Conservation (phyloP, 2,329 filamentous ascomycete species). For the Colletotrichum navitas region DNA sequence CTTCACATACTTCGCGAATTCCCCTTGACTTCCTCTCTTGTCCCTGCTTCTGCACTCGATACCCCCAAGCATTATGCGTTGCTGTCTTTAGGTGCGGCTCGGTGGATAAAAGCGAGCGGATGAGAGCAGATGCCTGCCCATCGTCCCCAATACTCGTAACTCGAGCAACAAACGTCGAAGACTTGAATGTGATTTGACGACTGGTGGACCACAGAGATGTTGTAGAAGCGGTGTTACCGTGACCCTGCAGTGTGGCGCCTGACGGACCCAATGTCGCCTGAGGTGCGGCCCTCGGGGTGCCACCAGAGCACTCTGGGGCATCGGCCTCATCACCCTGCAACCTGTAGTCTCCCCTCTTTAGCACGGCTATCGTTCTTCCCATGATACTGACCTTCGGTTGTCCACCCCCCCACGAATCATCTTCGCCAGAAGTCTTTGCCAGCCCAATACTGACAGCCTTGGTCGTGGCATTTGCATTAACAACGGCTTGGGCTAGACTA, state of each 20-base stretch:
- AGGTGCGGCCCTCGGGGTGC: conserved; percentile 16
- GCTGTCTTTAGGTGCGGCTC: conserved; percentile 66
- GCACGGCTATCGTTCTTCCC: conserved; percentile 78
- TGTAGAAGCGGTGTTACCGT: conserved; percentile 38
- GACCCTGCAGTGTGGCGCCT: conserved; percentile 40
- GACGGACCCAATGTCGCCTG: conserved; percentile 28
- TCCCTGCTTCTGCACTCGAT: conserved; percentile 49
- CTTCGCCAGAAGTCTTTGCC: conserved; percentile 72
- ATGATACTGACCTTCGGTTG: conserved; percentile 81
- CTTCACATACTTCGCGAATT: conserved; percentile 65
- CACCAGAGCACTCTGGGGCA: conserved; percentile 39
- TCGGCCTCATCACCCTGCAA: conserved; percentile 59
- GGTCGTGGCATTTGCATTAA: conserved; percentile 82
- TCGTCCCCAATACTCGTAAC: conserved; percentile 57
- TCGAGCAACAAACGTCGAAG: conserved; percentile 70
- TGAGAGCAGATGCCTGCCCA: conserved; percentile 56
- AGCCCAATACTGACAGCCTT: conserved; percentile 83
- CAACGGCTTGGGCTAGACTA: conserved; percentile 85
- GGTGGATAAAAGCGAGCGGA: conserved; percentile 62
- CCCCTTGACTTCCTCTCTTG: not conserved
- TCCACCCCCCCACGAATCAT: conserved; percentile 79
- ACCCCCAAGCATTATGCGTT: conserved; percentile 71
- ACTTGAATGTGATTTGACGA: conserved; percentile 62
- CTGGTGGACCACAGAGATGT: conserved; percentile 63
- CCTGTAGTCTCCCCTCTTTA: conserved; percentile 83